A percentile compares a stretch with the other conserved stretches of the same genome.
Evolutionary conservation across 305 asterid species (phyloP).

Genomic region (Rubia peregrina): DNA sequence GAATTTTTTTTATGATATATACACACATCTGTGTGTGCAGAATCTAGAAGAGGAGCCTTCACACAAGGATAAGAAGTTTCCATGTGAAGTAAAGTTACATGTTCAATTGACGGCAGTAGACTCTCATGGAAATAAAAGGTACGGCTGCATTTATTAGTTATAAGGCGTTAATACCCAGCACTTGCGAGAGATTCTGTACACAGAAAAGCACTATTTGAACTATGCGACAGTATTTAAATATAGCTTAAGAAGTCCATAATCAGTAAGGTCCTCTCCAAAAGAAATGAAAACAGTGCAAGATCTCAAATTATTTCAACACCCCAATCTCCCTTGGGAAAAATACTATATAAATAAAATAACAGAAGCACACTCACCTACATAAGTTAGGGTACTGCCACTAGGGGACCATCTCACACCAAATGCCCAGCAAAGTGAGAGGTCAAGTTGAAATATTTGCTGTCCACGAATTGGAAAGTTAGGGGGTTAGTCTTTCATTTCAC

Average conservation of each 20-base stretch:
- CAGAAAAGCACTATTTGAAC: no score
- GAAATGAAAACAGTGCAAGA: neutral
- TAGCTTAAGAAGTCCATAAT: no score
- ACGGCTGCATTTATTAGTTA: no score
- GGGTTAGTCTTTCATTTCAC: slow-evolving; percentile 1
- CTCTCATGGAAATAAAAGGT: neutral
- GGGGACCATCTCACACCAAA: slow-evolving; percentile 98
- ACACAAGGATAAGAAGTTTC: neutral
- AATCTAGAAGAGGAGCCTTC: neutral
- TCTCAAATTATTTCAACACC: neutral
- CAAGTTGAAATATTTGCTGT: slow-evolving; percentile 99
- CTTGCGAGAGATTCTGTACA: no score
- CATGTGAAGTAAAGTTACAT: neutral
- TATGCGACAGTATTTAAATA: no score
- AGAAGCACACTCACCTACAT: slow-evolving; percentile 65
- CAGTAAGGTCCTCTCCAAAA: no score
- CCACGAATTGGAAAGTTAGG: slow-evolving; percentile 11
- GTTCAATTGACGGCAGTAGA: neutral
- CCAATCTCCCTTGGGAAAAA: neutral
- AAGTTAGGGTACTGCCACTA: slow-evolving; percentile 81
- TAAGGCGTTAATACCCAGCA: no score
- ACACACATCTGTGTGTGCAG: no score
- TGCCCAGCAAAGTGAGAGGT: slow-evolving; percentile 92
- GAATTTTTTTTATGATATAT: no score
- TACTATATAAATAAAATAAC: slow-evolving; percentile 11